Base-by-base conservation (phyloP, 352 stramenopile genomes). In the Phytophthora kernoviae region DNA sequence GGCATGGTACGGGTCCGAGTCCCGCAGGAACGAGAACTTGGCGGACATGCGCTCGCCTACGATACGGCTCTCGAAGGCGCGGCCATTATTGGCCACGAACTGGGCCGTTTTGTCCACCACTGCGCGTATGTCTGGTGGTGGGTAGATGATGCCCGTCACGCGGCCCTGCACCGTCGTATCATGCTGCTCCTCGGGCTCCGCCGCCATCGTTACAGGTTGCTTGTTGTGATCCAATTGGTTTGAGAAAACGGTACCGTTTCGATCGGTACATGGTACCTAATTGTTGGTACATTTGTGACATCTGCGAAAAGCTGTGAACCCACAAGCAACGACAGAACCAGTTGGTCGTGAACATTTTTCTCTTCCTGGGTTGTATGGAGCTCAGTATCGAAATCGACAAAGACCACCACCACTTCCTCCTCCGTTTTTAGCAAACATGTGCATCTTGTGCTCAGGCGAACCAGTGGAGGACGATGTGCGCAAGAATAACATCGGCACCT, bases 81-180 rank as follows among this genome's bases (percentile, higher is more conserved):
- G 91, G 6, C 98, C 98, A 71, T 99, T 98, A 67, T 96, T 98
- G 21, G 97, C 96, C 47, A 99, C 97, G 72, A 99, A 99, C 69
- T 98, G 83, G 46, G 98, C 97, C 6, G 98, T 99, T 79, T 98
- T 99, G 79, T 99, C 97, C 51, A 98, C 96, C 27, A 99, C 95
- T 4, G 93, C 94, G 46, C 97, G 89, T 58, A 99, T 99, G 58
- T 99, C 97, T 10, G 97, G 96, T 40, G 98, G 98, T 49, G 98
- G 98, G 54, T 94, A 91, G 79, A 99, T 99, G 34, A 99, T 73
- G 47, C 92, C 94, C 49, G 84, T 96, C 62, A 95, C 85, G 34
- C 68, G 73, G 54, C 84, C 87, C 66, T 95, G 86, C 60, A 86
- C 62, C 7, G 75, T 86, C 47, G 68, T 68, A 9, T 68, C 73